phyloP scores from a whole-genome alignment of 176 grass and related monocot genomes.

The Oryza rufipogon region DNA sequence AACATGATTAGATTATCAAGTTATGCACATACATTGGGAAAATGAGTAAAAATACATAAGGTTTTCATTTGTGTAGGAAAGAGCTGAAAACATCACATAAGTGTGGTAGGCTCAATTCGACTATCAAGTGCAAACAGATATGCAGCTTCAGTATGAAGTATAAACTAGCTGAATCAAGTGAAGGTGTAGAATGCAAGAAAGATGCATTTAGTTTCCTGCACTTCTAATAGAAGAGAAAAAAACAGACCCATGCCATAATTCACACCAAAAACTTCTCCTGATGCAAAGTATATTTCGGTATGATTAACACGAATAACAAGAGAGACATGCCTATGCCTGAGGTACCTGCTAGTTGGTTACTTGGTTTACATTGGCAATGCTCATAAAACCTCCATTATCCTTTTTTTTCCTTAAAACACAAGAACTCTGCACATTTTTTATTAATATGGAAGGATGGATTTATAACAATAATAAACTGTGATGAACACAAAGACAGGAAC shows the following conservation, averaged over 20 bases:
- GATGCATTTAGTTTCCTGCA: background rate
- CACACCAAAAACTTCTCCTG: background rate
- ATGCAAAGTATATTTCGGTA: background rate
- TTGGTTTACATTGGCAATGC: background rate
- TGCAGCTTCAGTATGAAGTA: background rate
- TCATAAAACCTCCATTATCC: background rate
- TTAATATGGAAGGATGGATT: background rate
- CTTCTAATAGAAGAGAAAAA: background rate
- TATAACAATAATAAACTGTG: background rate
- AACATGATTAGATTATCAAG: background rate
- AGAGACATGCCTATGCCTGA: background rate
- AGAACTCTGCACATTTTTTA: background rate
- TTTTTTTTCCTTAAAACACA: background rate
- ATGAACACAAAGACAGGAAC: background rate
- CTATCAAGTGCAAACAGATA: background rate
- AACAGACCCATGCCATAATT: background rate
- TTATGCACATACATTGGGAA: background rate
- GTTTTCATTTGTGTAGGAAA: background rate
- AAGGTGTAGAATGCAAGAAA: background rate
- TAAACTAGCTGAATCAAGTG: background rate
- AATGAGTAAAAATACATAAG: background rate
- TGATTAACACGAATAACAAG: background rate
- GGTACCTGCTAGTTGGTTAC: background rate
- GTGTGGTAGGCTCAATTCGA: background rate
- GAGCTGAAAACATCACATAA: background rate